Evolutionary conservation across 1,139 yeast genomes (phyloP).

Genomic region (Yamadazyma membranifaciens): DNA sequence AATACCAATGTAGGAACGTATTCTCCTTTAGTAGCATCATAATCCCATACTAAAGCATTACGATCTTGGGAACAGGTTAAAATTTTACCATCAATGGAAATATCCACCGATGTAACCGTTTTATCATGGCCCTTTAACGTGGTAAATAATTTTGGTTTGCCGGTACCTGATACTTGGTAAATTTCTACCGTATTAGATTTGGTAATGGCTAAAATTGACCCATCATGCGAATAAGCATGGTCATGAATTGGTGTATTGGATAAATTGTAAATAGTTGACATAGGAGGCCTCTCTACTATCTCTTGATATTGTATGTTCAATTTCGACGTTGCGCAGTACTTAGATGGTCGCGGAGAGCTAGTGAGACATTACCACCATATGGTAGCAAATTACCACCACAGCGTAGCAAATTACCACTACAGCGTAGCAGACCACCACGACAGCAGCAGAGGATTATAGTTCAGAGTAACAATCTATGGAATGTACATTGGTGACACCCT

Average conservation of each 20-base stretch:
- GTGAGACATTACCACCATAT: no score
- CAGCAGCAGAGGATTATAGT: background rate
- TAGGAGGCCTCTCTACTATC: conserved; percentile 11
- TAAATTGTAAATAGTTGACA: conserved; percentile 52
- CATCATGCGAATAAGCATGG: conserved; percentile 79
- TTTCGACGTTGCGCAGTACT: background rate
- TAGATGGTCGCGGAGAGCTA: no score
- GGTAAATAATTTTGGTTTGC: conserved; percentile 54
- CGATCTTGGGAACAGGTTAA: conserved; percentile 98
- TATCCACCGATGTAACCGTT: conserved; percentile 91
- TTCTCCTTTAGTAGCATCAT: conserved; percentile 42
- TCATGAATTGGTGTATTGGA: conserved; percentile 88
- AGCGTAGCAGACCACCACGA: background rate
- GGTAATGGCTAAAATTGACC: conserved; percentile 73
- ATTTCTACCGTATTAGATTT: conserved; percentile 75
- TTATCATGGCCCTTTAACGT: conserved; percentile 85
- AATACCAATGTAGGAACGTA: conserved; percentile 89
- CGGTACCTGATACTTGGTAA: conserved; percentile 46
- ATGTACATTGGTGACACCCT: no score
- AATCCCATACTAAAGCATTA: conserved; percentile 96
- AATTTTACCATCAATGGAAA: conserved; percentile 73
- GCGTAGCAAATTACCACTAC: no score
- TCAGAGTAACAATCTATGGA: no score
- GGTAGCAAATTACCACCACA: no score
- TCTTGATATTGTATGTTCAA: background rate